These are phyloP conservation scores for Chrysosporium queenslandicum DNA, from an alignment of 2,329 filamentous ascomycete genomes.

Conservation along the genomic window DNA sequence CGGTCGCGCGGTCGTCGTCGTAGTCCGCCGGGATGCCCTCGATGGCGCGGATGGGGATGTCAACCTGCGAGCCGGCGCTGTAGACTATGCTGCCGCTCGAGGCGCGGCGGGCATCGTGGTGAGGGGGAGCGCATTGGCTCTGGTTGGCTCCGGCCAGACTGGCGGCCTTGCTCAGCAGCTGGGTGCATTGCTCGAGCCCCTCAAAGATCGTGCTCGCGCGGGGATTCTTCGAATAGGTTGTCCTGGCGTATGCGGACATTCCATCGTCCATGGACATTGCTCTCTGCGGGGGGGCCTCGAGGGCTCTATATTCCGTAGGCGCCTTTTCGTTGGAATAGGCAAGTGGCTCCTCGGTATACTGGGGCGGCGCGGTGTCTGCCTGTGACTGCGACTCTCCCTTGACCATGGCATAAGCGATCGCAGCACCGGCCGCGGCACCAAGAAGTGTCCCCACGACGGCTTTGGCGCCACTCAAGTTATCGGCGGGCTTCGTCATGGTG, in stretches of 20 bases:
- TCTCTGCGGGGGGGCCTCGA: slow-evolving; percentile 25
- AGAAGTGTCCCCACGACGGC: slow-evolving; percentile 65
- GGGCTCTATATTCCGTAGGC: slow-evolving; percentile 24
- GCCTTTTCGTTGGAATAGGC: slow-evolving; percentile 15
- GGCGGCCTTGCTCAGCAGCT: slow-evolving; percentile 13
- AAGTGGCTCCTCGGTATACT: slow-evolving; percentile 19
- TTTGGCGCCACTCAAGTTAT: slow-evolving; percentile 40
- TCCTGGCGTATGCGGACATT: slow-evolving; percentile 26
- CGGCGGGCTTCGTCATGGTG: slow-evolving; percentile 24
- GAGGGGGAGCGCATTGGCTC: background rate
- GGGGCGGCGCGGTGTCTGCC: slow-evolving; percentile 19
- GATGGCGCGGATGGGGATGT: slow-evolving; percentile 33
- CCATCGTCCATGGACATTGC: slow-evolving; percentile 24
- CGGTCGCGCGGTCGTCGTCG: slow-evolving; percentile 18
- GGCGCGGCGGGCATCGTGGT: slow-evolving; percentile 23
- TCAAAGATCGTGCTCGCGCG: slow-evolving; percentile 36
- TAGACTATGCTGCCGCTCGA: slow-evolving; percentile 31
- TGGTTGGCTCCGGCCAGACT: slow-evolving; percentile 12
- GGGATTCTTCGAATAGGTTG: slow-evolving; percentile 32
- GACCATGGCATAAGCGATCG: slow-evolving; percentile 64
- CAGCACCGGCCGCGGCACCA: slow-evolving; percentile 67
- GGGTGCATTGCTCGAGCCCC: slow-evolving; percentile 25
- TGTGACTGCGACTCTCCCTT: slow-evolving; percentile 29
- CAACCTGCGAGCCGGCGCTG: slow-evolving; percentile 22
- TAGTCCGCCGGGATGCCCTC: slow-evolving; percentile 29